phyloP scores from a whole-genome alignment of 768 basidiomycete species.

The Leccinum truebloodii region DNA sequence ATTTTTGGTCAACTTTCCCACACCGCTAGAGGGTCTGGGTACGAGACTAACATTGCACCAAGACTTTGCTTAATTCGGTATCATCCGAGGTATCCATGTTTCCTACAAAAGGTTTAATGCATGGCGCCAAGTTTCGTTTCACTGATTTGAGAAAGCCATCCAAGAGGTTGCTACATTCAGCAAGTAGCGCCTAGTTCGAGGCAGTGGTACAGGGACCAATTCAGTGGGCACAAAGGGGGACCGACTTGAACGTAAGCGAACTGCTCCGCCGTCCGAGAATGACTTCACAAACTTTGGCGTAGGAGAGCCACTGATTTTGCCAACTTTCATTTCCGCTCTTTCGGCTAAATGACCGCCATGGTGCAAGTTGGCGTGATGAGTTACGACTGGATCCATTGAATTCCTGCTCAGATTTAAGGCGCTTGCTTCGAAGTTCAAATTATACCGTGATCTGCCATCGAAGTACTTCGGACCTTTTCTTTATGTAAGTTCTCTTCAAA shows the following conservation, averaged over 20 bases:
- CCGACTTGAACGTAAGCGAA: neutral
- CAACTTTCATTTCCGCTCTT: conserved; percentile 7
- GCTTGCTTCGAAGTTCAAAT: neutral
- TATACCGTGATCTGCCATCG: neutral
- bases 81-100: too few species aligned
- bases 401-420: neutral
- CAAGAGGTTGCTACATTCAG: neutral
- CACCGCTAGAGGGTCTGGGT: too few species aligned
- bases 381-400: neutral
- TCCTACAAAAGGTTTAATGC: neutral
- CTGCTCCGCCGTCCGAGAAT: neutral
- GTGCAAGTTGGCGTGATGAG: neutral
- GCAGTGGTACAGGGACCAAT: neutral
- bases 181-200: neutral
- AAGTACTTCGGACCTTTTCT: neutral
- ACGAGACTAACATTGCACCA: neutral
- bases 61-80: neutral
- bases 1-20: too few species aligned
- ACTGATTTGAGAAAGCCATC: neutral
- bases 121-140: neutral
- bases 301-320: neutral
- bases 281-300: neutral
- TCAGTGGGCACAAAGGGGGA: neutral
- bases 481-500: neutral
- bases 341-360: neutral